Evolutionary conservation across 108 stramenopile genomes (phyloP), one percentile per base, ranked within the genome.

Genomic region (Seminavis robusta): DNA sequence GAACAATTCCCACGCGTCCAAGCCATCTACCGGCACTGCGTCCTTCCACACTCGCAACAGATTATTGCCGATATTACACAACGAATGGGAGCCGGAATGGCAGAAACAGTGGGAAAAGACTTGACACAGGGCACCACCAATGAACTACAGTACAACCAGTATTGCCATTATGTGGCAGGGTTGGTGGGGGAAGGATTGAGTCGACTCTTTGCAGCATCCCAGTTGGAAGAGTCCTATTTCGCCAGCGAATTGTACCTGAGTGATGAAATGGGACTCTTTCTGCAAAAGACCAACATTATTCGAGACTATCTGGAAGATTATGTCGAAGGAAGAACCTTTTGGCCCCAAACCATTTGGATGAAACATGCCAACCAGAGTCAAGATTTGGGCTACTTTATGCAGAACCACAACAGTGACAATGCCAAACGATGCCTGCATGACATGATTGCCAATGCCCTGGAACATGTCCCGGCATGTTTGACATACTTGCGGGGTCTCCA

Each of bases 281-380:
- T 99, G 40, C 98, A 99, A 77, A 98, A 98, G 71, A 97, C 97
- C 6, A 99, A 99, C 63, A 99, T 99, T 51, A 98, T 99, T 59
- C 89, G 99, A 37, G 99, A 99, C 56, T 99, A 98, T 64, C 67
- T 99, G 58, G 99, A 99, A 70, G 99, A 99, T 68, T 98, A 95
- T 61, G 97, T 98, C 24, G 99, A 99, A 50, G 92, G 95, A 38
- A 80, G 99, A 28, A 96, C 99, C 21, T 99, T 95, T 48, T 99
- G 99, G 99, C 99, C 99, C 3, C 92, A 90, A 60, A 62, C 81
- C 9, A 76, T 98, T 10, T 97, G 98, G 98, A 92, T 85, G 53
- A 84, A 89, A 56, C 86, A 96, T 67, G 59, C 79, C 20, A 56
- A n/a, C n/a, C n/a, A 69, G 24, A 71, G 55, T 24, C 84, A 79